Percentiles rank a stretch among this genome's conserved stretches.
phyloP scores from a whole-genome alignment of 768 basidiomycete species.

The Suillus cothurnatus region DNA sequence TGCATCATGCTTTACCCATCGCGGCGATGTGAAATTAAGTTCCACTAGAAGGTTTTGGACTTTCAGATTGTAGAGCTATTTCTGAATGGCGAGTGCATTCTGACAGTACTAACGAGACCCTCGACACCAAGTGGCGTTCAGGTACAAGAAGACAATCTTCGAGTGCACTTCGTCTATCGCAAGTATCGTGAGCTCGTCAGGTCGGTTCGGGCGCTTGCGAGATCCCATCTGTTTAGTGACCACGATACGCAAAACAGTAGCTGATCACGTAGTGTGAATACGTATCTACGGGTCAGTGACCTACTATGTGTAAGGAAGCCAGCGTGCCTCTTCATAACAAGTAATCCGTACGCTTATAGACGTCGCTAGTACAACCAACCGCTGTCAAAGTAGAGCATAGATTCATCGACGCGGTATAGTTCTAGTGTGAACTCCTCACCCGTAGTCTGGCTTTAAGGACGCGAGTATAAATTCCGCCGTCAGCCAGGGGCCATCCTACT shows the following conservation, averaged over 20 bases:
- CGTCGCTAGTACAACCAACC: background rate
- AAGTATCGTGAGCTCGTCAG: background rate
- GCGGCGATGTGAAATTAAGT: constrained; percentile 3
- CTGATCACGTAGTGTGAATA: background rate
- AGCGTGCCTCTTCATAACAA: background rate
- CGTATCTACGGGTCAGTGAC: background rate
- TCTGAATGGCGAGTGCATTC: background rate
- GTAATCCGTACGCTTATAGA: background rate
- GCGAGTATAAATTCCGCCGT: background rate
- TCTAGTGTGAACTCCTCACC: background rate
- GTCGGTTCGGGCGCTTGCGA: background rate
- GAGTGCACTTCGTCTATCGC: background rate
- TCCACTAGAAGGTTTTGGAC: constrained; percentile 1
- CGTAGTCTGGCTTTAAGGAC: background rate
- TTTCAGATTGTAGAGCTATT: constrained; percentile 4
- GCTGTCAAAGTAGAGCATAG: background rate
- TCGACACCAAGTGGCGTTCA: constrained; percentile 1
- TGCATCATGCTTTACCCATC: background rate
- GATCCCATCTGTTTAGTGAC: background rate
- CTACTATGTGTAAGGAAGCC: background rate
- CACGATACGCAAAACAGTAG: background rate
- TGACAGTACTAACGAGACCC: background rate
- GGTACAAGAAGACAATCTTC: background rate
- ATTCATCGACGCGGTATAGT: background rate
- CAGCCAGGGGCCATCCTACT: background rate